phyloP scores from a whole-genome alignment of 2,329 filamentous ascomycete species.

The Arachnomyces sp. region DNA sequence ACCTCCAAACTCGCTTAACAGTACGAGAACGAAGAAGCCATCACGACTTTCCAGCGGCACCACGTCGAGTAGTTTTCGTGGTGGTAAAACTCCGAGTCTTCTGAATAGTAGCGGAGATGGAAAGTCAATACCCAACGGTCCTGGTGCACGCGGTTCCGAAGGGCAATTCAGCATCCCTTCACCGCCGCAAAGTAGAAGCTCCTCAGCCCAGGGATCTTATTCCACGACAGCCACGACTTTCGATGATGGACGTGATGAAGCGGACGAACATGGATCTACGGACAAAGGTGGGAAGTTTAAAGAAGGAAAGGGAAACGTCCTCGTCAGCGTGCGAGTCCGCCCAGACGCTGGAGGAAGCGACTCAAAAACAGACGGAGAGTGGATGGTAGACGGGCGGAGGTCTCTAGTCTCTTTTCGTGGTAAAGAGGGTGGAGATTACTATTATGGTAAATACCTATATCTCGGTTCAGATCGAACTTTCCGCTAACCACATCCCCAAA shows the following conservation, averaged over 20 bases:
- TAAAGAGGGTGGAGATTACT: slow-evolving; percentile 85
- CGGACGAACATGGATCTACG: slow-evolving; percentile 18
- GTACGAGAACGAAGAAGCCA: slow-evolving; percentile 45
- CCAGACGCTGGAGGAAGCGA: slow-evolving; percentile 61
- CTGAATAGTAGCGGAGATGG: slow-evolving; percentile 71
- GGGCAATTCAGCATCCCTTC: slow-evolving; percentile 70
- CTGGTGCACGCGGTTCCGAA: slow-evolving; percentile 60
- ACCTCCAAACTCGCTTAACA: slow-evolving; percentile 21
- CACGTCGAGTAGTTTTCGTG: slow-evolving; percentile 39
- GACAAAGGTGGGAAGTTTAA: slow-evolving; percentile 35
- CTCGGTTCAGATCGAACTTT: slow-evolving; percentile 14
- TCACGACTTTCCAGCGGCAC: slow-evolving; percentile 50
- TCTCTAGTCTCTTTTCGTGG: slow-evolving; percentile 76
- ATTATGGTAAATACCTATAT: slow-evolving; percentile 57
- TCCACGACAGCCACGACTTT: slow-evolving; percentile 83
- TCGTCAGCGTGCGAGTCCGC: slow-evolving; percentile 89
- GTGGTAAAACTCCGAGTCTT: slow-evolving; percentile 57
- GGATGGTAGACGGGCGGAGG: slow-evolving; percentile 80
- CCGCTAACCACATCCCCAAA: not conserved
- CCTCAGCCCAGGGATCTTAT: slow-evolving; percentile 86
- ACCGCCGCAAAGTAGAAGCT: slow-evolving; percentile 79
- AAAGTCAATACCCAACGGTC: slow-evolving; percentile 57
- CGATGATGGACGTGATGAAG: slow-evolving; percentile 53
- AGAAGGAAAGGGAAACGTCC: slow-evolving; percentile 85
- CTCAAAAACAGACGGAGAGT: slow-evolving; percentile 65